Base-by-base conservation (phyloP, 306 rosid species). In the Glycine latifolia region DNA sequence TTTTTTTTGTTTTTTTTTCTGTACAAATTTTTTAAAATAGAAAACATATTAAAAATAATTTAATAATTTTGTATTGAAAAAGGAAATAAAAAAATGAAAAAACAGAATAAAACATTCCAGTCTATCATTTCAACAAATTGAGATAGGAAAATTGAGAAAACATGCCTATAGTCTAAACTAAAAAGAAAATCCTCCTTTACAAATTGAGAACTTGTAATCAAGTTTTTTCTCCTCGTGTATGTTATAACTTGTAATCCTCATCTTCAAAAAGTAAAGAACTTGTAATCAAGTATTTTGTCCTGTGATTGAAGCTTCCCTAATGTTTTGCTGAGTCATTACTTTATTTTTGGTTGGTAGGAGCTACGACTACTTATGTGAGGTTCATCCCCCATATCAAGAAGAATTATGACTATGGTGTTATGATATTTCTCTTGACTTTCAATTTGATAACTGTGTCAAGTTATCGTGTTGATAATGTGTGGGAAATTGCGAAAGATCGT, bases 381-480 rank as follows among this genome's bases (percentile, higher is more conserved):
- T 95, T 95, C 91, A 76, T 93, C 52, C 99, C 99, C 35, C 77
- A 86, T 71, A 89, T 95, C 58, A 91, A 91, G 88, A 95, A 84
- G 90, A 89, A 90, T 81, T 93, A 86, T 83, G 98, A 95, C 81
- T 95, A 95, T 59, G 98, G 97, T 1, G 92, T 92, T 10, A 78
- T 91, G 82, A 89, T 95, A 80, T 95, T 95, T 80, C 92, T 95
- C 81, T 73, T 95, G 87, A 95, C 99, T 37, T 95, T 95, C 43
- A 91, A 93, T 83, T 69, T 95, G 87, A 93, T 95, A 77, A 95
- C 97, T 0, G 94, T 93, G 48, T 95, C 98, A 43, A 91, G 96
- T 85, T 91, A 82, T 83, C 97, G 97, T 0, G 85, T 87, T 0
- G 79, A 89, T 39, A 73, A 87, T 78, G 97, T 91, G 53, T 61